These are phyloP conservation scores for Vaccinium darrowii DNA, from an alignment of 148 eudicot genomes.

Conservation along the genomic window DNA sequence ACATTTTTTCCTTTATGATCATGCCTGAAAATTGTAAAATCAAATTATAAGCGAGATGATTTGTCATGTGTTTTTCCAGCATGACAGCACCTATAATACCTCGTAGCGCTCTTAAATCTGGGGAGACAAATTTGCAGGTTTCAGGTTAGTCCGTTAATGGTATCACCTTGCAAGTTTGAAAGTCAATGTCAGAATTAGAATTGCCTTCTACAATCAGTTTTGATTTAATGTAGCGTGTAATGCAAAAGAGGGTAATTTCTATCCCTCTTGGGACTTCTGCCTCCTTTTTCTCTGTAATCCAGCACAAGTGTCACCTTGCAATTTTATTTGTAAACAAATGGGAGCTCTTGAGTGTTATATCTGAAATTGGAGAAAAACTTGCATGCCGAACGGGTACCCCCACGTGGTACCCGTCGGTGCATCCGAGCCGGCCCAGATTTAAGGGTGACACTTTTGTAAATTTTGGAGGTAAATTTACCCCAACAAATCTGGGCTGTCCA, in stretches of 20 bases:
- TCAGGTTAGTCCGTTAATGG: constrained; percentile 50
- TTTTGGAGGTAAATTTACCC: too few species aligned
- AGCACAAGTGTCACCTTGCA: neutral
- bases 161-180: neutral
- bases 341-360: neutral
- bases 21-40: neutral
- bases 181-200: neutral
- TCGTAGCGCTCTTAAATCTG: constrained; percentile 61
- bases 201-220: neutral
- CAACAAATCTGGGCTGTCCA: too few species aligned
- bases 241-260: neutral
- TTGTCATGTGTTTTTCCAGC: constrained; percentile 40
- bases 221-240: neutral
- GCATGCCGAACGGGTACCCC: too few species aligned
- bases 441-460: too few species aligned
- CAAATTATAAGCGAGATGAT: constrained; percentile 1
- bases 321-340: neutral
- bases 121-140: constrained; percentile 80
- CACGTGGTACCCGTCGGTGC: too few species aligned
- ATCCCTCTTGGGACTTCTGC: constrained; percentile 9
- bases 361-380: too few species aligned
- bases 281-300: neutral
- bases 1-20: neutral
- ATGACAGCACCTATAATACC: constrained; percentile 97
- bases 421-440: too few species aligned